Evolutionary conservation across 306 rosid genomes (phyloP).

Genomic region (Myrica gale): DNA sequence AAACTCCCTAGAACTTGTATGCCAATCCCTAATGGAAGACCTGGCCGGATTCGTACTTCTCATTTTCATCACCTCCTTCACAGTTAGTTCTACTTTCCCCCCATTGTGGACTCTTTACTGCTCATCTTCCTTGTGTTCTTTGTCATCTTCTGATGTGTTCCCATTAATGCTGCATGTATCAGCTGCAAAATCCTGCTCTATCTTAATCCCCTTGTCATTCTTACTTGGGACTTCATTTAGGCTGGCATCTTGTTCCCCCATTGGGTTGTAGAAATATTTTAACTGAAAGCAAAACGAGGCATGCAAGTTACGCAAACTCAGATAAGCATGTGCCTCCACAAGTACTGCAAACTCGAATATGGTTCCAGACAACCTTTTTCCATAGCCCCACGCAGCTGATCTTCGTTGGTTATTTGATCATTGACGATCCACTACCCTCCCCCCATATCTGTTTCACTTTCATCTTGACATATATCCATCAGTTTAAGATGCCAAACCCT

Average conservation of each 20-base stretch:
- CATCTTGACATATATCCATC: constrained; percentile 49
- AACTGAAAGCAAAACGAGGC: constrained; percentile 11
- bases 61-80: constrained; percentile 44
- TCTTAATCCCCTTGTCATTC: constrained; percentile 73
- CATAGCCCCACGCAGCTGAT: constrained; percentile 70
- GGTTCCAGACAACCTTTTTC: constrained; percentile 49
- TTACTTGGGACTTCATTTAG: constrained; percentile 52
- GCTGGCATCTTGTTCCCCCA: constrained; percentile 50
- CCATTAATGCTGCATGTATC: constrained; percentile 71
- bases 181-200: constrained; percentile 80
- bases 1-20: constrained; percentile 60
- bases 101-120: constrained; percentile 66
- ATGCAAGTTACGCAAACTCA: not conserved
- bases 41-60: constrained; percentile 56
- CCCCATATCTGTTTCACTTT: constrained; percentile 81
- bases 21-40: constrained; percentile 57
- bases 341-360: no score
- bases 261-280: constrained; percentile 43
- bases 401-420: constrained; percentile 86
- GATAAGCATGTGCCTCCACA: no score
- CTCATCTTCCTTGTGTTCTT: constrained; percentile 52
- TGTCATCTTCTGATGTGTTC: constrained; percentile 68
- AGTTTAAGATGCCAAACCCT: constrained; percentile 60
- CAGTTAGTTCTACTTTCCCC: constrained; percentile 64
- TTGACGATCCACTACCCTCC: constrained; percentile 85